Percentiles rank a stretch among this genome's conserved stretches.
phyloP scores from a whole-genome alignment of 2,329 filamentous ascomycete species.

The Chaetoscypha palmicola region DNA sequence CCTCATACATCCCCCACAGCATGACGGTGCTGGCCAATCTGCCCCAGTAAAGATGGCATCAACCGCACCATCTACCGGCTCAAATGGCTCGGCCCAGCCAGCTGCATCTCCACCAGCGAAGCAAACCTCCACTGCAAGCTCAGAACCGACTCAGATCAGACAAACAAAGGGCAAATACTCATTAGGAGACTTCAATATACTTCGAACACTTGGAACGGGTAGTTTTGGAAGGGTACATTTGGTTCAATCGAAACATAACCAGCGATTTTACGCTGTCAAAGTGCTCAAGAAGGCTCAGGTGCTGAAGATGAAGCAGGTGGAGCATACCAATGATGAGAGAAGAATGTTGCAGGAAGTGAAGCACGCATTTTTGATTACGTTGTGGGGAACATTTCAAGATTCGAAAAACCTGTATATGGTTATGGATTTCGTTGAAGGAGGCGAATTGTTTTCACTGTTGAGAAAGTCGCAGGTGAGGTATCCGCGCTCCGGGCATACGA shows the following conservation, averaged over 20 bases:
- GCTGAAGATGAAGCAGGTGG: slow-evolving; percentile 99
- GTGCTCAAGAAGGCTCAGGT: slow-evolving; percentile 98
- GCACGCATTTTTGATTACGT: slow-evolving; percentile 92
- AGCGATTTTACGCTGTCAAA: slow-evolving; percentile 96
- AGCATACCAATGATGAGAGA: slow-evolving; percentile 97
- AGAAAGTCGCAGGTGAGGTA: slow-evolving; percentile 73
- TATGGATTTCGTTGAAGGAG: slow-evolving; percentile 99
- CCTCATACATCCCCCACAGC: slow-evolving; percentile 63
- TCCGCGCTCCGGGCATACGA: not conserved
- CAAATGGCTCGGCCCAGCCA: slow-evolving; percentile 17
- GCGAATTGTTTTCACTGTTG: slow-evolving; percentile 90
- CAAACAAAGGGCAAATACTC: slow-evolving; percentile 97
- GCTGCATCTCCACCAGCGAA: slow-evolving; percentile 16
- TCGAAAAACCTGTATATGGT: slow-evolving; percentile 98
- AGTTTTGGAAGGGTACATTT: slow-evolving; percentile 96
- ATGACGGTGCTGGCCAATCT: slow-evolving; percentile 37
- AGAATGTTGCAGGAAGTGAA: slow-evolving; percentile 95
- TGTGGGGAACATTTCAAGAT: slow-evolving; percentile 98
- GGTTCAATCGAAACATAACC: slow-evolving; percentile 96
- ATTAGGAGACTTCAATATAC: slow-evolving; percentile 79
- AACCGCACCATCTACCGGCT: slow-evolving; percentile 3
- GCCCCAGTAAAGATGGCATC: slow-evolving; percentile 25
- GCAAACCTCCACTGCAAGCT: slow-evolving; percentile 2
- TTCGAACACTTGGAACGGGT: slow-evolving; percentile 88
- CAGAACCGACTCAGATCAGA: slow-evolving; percentile 36